phyloP scores from a whole-genome alignment of 257 asterid species.

The Ocimum tenuiflorum region DNA sequence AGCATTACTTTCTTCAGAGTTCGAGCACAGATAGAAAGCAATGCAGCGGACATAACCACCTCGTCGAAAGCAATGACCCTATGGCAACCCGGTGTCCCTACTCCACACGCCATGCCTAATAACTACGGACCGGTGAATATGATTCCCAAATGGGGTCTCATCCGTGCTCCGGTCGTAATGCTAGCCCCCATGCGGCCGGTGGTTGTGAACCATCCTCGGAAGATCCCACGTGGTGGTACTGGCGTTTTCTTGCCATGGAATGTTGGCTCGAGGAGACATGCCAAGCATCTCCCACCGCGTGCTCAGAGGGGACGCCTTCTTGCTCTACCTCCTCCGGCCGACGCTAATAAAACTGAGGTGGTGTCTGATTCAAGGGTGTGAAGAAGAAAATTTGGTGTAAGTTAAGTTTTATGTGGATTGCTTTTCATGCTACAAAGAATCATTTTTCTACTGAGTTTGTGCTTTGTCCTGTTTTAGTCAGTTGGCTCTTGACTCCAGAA shows the following conservation, averaged over 20 bases:
- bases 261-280: slow-evolving; percentile 52
- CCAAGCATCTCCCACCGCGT: slow-evolving; percentile 82
- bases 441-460: slow-evolving; percentile 19
- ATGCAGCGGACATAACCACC: slow-evolving; percentile 27
- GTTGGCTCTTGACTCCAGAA: slow-evolving; percentile 39
- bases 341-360: not conserved
- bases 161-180: slow-evolving; percentile 53
- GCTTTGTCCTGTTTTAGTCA: not conserved
- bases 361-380: not conserved
- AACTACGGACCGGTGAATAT: too few species aligned
- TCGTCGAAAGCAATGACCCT: slow-evolving; percentile 47
- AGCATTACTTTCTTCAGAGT: slow-evolving; percentile 78
- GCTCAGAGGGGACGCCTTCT: slow-evolving; percentile 70
- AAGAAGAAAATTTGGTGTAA: slow-evolving; percentile 24
- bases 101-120: not conserved
- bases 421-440: slow-evolving; percentile 12
- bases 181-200: slow-evolving; percentile 58
- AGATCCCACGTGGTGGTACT: slow-evolving; percentile 70
- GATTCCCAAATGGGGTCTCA: too few species aligned
- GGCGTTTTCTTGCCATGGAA: slow-evolving; percentile 91
- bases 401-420: slow-evolving; percentile 11
- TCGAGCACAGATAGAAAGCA: slow-evolving; percentile 39
- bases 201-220: slow-evolving; percentile 38
- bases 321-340: slow-evolving; percentile 52
- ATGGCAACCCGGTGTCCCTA: slow-evolving; percentile 68